Evolutionary conservation across 805 yeast species (phyloP), one percentile per base, ranked within the genome.

Genomic region (Kazachstania viticola): DNA sequence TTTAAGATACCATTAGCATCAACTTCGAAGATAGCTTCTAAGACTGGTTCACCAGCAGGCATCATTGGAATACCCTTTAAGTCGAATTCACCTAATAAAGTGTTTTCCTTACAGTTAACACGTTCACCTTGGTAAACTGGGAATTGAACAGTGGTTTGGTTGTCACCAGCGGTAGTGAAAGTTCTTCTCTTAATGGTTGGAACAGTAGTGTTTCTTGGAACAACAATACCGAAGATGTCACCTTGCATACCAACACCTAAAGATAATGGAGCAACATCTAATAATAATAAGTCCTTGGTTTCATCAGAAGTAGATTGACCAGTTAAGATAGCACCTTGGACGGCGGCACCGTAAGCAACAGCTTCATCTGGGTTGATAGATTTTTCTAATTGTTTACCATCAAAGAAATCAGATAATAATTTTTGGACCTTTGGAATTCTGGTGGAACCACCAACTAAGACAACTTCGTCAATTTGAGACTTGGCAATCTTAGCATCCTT

Each of bases 81-180:
- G 73, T 88, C 96, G 69, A 88, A 88, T 76, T 88, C 94, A 73
- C 97, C 97, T 63, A 88, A 80, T 58, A 79, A 73, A 61, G 94
- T 82, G 83, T 88, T 88, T 73, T 88, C 96, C 60, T 79, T 69
- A 67, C 95, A 85, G 84, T 85, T 81, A 57, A 87, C 94, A 75
- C 97, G 88, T 75, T 88, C 97, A 78, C 97, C 97, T 75, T 88
- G 96, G 77, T 79, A 87, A 48, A 87, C 96, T 67, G 94, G 96
- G 81, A 87, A 84, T 69, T 83, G 88, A 46, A 87, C 97, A 51
- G 94, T 83, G 60, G 96, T 88, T 73, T 87, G 97, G 75, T 83
- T 84, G 75, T 88, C 97, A 54, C 80, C 94, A 59, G 83, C 94
- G 51, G 97, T 87, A 62, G 97, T 84, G 84, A 88, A 87, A 52